A percentile compares a stretch with the other conserved stretches of the same genome.
Evolutionary conservation across 192 early-diverging fungal species (phyloP).

Genomic region (Kickxella alabastrina): DNA sequence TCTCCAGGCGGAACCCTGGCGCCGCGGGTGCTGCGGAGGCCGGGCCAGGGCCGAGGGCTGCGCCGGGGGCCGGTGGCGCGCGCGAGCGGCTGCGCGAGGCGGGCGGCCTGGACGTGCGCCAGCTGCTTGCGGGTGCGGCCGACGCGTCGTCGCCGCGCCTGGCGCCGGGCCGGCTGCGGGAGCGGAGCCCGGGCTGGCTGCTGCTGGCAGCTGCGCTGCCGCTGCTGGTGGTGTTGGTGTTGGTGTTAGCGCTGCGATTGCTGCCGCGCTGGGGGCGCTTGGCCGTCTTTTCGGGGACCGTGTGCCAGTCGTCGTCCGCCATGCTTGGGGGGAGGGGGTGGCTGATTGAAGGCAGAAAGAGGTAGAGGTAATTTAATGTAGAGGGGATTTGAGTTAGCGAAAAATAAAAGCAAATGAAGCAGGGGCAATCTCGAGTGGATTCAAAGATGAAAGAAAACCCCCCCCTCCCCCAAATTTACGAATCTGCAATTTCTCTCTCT

Average conservation of each 20-base stretch:
- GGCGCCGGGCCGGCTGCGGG: slow-evolving; percentile 3
- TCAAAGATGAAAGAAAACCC: too few species aligned
- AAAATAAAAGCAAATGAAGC: too few species aligned
- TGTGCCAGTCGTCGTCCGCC: slow-evolving; percentile 48
- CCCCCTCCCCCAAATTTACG: too few species aligned
- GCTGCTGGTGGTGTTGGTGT: neutral
- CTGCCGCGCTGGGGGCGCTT: slow-evolving; percentile 12
- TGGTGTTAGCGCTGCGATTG: neutral
- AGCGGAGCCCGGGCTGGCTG: slow-evolving; percentile 9
- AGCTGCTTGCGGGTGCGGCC: too few species aligned
- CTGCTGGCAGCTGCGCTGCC: too few species aligned
- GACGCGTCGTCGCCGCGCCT: neutral
- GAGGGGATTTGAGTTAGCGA: too few species aligned
- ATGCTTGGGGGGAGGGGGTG: too few species aligned
- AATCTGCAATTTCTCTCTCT: too few species aligned
- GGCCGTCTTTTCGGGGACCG: slow-evolving; percentile 32
- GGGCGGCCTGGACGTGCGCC: slow-evolving; percentile 7
- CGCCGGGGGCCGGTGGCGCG: slow-evolving; percentile 1
- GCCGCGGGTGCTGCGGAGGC: slow-evolving; percentile 5
- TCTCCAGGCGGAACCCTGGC: slow-evolving; percentile 25
- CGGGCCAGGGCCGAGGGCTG: neutral
- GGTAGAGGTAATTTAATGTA: too few species aligned
- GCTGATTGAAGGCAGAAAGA: too few species aligned
- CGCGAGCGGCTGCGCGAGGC: slow-evolving; percentile 36
- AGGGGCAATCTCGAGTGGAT: too few species aligned